These are phyloP conservation scores for Chloris gayana DNA, from an alignment of 176 grass and related monocot genomes.

Conservation along the genomic window DNA sequence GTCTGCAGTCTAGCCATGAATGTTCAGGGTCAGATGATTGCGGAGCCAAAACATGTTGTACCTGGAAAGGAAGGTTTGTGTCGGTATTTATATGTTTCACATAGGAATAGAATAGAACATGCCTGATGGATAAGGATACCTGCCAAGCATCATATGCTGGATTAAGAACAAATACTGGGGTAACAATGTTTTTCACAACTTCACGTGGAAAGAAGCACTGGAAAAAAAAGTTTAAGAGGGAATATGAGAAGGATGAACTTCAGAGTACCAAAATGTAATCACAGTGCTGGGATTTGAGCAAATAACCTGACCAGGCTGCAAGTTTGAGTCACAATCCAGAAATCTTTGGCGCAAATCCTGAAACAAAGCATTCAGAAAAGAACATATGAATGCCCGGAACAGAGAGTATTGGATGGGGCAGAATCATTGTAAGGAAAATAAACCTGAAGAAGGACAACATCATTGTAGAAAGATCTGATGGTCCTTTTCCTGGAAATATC, in stretches of 20 bases:
- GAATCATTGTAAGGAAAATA: slow-evolving; percentile 6
- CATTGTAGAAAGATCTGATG: slow-evolving; percentile 64
- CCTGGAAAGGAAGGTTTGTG: slow-evolving; percentile 38
- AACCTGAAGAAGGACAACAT: slow-evolving; percentile 82
- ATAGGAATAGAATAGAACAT: slow-evolving; percentile 12
- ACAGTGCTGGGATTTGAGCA: background rate
- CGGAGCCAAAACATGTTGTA: slow-evolving; percentile 78
- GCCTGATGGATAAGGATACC: slow-evolving; percentile 45
- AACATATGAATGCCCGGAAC: background rate
- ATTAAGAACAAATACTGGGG: slow-evolving; percentile 85
- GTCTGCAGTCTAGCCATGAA: slow-evolving; percentile 66
- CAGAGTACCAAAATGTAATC: background rate
- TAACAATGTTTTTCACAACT: slow-evolving; percentile 68
- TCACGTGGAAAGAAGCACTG: slow-evolving; percentile 84
- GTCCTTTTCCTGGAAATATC: slow-evolving; percentile 75
- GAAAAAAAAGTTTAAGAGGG: slow-evolving; percentile 4
- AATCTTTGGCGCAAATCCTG: slow-evolving; percentile 56
- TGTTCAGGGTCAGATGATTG: slow-evolving; percentile 53
- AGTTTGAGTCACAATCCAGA: slow-evolving; percentile 47
- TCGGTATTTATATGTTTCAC: slow-evolving; percentile 9
- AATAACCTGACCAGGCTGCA: slow-evolving; percentile 48
- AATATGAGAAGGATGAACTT: slow-evolving; percentile 33
- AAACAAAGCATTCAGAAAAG: slow-evolving; percentile 20
- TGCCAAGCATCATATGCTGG: slow-evolving; percentile 85
- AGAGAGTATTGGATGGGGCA: background rate